These are phyloP conservation scores for Plasmodium sp. DNA, from an alignment of 169 alveolate genomes.

Conservation along the genomic window DNA sequence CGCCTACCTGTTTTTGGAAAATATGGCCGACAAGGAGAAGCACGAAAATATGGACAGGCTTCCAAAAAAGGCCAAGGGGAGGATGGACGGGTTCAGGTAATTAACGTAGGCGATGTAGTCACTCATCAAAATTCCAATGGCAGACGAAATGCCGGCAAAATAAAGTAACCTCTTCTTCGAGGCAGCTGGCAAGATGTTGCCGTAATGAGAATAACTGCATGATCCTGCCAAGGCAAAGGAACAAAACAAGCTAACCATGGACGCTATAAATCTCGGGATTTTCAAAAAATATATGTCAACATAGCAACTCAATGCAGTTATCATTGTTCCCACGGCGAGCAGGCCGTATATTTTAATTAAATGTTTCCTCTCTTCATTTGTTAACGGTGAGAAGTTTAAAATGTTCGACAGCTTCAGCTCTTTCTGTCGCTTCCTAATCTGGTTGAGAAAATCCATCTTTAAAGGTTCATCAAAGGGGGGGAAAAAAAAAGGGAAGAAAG, in stretches of 20 bases:
- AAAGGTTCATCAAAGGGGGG: neutral
- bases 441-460: constrained; percentile 60
- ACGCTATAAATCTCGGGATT: constrained; percentile 69
- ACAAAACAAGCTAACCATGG: constrained; percentile 51
- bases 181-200: neutral
- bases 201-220: constrained; percentile 59
- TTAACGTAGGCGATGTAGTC: constrained; percentile 67
- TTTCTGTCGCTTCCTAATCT: constrained; percentile 55
- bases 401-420: constrained; percentile 50
- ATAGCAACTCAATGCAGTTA: constrained; percentile 64
- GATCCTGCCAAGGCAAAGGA: constrained; percentile 61
- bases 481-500: neutral
- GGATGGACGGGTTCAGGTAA: constrained; percentile 65
- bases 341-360: constrained; percentile 69
- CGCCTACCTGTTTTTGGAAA: constrained; percentile 58
- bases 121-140: constrained; percentile 65
- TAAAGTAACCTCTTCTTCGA: constrained; percentile 57
- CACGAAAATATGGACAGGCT: constrained; percentile 64
- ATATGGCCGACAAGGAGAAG: constrained; percentile 69
- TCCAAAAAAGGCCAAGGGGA: constrained; percentile 68
- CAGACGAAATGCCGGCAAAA: constrained; percentile 60
- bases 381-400: constrained; percentile 66
- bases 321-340: constrained; percentile 66
- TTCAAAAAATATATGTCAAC: constrained; percentile 37
- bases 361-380: constrained; percentile 69